phyloP scores from a whole-genome alignment of 768 basidiomycete species.

The Mycena capillaripes region DNA sequence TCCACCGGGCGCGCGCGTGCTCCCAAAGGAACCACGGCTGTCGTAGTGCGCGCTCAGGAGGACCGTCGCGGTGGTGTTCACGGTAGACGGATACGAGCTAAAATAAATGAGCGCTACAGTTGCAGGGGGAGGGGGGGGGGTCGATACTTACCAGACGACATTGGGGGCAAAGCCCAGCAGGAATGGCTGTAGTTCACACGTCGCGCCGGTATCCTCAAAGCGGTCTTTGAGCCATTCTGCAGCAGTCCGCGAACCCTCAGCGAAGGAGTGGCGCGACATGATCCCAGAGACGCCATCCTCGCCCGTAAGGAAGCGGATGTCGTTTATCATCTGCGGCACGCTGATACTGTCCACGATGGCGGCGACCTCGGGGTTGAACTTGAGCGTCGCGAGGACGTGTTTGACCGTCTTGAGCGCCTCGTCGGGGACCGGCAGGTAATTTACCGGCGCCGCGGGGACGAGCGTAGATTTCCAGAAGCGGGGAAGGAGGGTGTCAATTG shows the following conservation, averaged over 20 bases:
- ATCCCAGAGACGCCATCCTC: slow-evolving; percentile 84
- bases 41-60: slow-evolving; percentile 92
- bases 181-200: slow-evolving; percentile 78
- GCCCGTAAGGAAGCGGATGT: slow-evolving; percentile 88
- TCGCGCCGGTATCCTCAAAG: slow-evolving; percentile 83
- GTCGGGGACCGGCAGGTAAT: slow-evolving; percentile 70
- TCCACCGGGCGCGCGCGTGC: slow-evolving; percentile 70
- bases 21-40: slow-evolving; percentile 91
- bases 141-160: slow-evolving; percentile 89
- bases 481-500: slow-evolving; percentile 76
- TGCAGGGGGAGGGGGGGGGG: no score
- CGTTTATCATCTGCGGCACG: slow-evolving; percentile 71
- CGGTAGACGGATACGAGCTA: slow-evolving; percentile 71
- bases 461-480: slow-evolving; percentile 79
- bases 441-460: slow-evolving; percentile 64
- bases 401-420: slow-evolving; percentile 68
- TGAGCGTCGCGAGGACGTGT: slow-evolving; percentile 67
- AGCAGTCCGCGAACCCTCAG: slow-evolving; percentile 72
- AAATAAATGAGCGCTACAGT: not conserved
- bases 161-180: slow-evolving; percentile 85
- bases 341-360: slow-evolving; percentile 79
- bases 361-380: slow-evolving; percentile 80
- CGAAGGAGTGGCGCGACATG: slow-evolving; percentile 86
- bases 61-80: slow-evolving; percentile 72
- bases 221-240: slow-evolving; percentile 80